Evolutionary conservation across 805 yeast genomes (phyloP).

Genomic region (Saccharomycopsis capsularis): DNA sequence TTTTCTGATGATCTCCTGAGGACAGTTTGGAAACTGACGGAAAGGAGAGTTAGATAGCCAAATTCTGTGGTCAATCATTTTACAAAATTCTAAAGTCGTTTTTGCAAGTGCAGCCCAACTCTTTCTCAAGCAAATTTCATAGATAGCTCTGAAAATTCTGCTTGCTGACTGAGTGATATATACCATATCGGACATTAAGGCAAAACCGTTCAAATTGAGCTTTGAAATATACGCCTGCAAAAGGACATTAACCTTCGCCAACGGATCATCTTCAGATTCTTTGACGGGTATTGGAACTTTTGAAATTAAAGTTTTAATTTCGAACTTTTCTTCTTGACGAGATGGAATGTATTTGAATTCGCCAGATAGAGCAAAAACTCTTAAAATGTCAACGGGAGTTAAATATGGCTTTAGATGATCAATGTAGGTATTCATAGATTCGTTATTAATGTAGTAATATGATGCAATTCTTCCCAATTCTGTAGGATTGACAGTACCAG

Average conservation of each 20-base stretch:
- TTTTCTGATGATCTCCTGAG: slow-evolving; percentile 59
- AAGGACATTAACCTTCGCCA: slow-evolving; percentile 71
- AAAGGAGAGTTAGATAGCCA: slow-evolving; percentile 87
- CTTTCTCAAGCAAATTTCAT: slow-evolving; percentile 64
- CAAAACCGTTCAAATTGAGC: slow-evolving; percentile 75
- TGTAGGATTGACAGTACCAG: slow-evolving; percentile 47
- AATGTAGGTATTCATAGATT: slow-evolving; percentile 58
- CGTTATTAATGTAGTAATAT: slow-evolving; percentile 71
- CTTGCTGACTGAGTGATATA: slow-evolving; percentile 92
- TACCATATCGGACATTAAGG: slow-evolving; percentile 86
- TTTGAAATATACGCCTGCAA: slow-evolving; percentile 84
- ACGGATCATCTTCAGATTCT: slow-evolving; percentile 61
- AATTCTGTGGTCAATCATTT: slow-evolving; percentile 70
- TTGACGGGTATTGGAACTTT: slow-evolving; percentile 82
- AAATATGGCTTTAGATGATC: slow-evolving; percentile 56
- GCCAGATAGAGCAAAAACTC: slow-evolving; percentile 70
- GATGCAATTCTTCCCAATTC: slow-evolving; percentile 83
- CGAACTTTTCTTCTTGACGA: slow-evolving; percentile 77
- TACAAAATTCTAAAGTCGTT: slow-evolving; percentile 55
- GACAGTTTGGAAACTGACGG: slow-evolving; percentile 72
- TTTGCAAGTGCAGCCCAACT: slow-evolving; percentile 65
- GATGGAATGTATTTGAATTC: slow-evolving; percentile 83
- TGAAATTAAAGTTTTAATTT: slow-evolving; percentile 60
- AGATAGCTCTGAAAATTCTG: slow-evolving; percentile 76
- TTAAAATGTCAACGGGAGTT: slow-evolving; percentile 64